These are phyloP conservation scores for Lentinula novae-zelandiae DNA, from an alignment of 1,284 basidiomycete species.

Conservation along the genomic window DNA sequence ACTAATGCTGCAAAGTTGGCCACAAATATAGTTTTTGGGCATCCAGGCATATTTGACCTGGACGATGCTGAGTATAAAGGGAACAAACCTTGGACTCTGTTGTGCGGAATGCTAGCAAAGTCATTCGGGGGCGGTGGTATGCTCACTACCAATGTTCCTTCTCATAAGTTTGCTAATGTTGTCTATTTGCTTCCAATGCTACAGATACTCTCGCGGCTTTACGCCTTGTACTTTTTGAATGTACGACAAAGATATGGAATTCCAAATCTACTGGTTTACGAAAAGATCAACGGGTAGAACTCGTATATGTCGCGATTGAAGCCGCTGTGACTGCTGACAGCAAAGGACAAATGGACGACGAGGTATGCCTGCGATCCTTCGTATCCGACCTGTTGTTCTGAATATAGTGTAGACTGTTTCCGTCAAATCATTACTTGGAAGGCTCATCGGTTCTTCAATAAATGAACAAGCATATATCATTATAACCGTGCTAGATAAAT, in stretches of 20 bases:
- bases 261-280: slow-evolving; percentile 44
- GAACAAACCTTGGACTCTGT: slow-evolving; percentile 13
- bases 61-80: slow-evolving; percentile 19
- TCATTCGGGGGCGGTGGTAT: slow-evolving; percentile 6
- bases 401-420: neutral
- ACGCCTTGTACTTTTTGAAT: slow-evolving; percentile 33
- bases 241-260: slow-evolving; percentile 41
- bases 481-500: neutral
- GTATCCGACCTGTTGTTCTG: neutral
- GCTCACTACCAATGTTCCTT: neutral
- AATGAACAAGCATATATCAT: slow-evolving; percentile 3
- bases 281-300: slow-evolving; percentile 47
- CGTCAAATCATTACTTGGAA: neutral
- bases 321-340: slow-evolving; percentile 39
- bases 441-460: neutral
- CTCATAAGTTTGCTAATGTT: neutral
- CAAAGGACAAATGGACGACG: slow-evolving; percentile 34
- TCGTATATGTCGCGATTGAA: slow-evolving; percentile 53
- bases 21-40: neutral
- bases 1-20: neutral
- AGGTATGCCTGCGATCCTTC: neutral
- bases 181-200: no score
- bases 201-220: neutral
- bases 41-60: neutral
- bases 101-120: slow-evolving; percentile 1